These are phyloP conservation scores for Xylariaceae sp. DNA, from an alignment of 2,329 filamentous ascomycete species.

Conservation along the genomic window DNA sequence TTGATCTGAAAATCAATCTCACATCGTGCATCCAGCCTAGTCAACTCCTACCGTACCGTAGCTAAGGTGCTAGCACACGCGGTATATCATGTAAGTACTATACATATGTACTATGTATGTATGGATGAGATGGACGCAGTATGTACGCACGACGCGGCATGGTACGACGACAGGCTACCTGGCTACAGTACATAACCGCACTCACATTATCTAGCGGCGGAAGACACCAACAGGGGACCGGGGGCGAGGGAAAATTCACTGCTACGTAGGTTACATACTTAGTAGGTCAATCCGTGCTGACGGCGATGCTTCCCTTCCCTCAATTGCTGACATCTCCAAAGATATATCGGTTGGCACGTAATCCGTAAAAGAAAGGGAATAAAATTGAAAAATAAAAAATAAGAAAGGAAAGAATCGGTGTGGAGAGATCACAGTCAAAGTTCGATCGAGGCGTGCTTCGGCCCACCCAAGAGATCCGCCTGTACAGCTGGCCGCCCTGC, in stretches of 20 bases:
- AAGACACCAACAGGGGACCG: constrained; percentile 22
- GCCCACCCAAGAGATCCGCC: constrained; percentile 15
- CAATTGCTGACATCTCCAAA: constrained; percentile 17
- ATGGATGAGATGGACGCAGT: too few relatives aligned
- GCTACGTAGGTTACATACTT: too few relatives aligned
- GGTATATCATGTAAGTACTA: constrained; percentile 27
- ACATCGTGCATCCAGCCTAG: constrained; percentile 39
- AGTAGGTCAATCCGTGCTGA: background rate
- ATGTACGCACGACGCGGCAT: constrained; percentile 30
- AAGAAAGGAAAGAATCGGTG: constrained; percentile 17
- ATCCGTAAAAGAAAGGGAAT: too few relatives aligned
- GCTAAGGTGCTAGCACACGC: constrained; percentile 32
- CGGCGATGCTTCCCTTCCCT: constrained; percentile 9
- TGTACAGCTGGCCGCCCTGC: constrained; percentile 16
- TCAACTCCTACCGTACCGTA: constrained; percentile 26
- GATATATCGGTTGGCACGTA: constrained; percentile 13
- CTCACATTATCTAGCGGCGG: constrained; percentile 38
- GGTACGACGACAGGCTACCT: constrained; percentile 34
- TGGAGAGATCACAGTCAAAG: constrained; percentile 28
- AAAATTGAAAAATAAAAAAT: too few relatives aligned
- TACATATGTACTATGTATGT: constrained; percentile 20
- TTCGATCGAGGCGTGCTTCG: constrained; percentile 30
- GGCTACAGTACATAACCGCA: constrained; percentile 38
- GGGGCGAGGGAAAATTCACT: constrained; percentile 11
- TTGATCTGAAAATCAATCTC: constrained; percentile 37